Percentiles rank a stretch among this genome's conserved stretches.
Conservation (phyloP, 1,284 basidiomycete species). For the Puccinia triticina region DNA sequence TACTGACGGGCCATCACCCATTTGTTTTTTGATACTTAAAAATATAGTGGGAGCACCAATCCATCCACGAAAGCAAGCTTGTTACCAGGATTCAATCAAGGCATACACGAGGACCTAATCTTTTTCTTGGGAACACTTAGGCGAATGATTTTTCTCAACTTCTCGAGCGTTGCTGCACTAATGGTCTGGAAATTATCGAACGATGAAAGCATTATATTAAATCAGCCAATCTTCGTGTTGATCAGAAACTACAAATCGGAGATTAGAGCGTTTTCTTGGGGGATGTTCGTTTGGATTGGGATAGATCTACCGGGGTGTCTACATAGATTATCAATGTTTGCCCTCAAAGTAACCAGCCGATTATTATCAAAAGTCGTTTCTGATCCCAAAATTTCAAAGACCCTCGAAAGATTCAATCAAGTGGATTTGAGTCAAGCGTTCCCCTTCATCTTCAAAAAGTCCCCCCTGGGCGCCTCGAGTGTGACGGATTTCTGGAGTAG, state of each 20-base stretch:
- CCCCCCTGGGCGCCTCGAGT: neutral
- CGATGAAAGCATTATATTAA: neutral
- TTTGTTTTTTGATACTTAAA: neutral
- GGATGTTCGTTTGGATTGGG: constrained; percentile 8
- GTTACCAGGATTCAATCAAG: neutral
- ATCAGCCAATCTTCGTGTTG: neutral
- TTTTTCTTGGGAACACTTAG: neutral
- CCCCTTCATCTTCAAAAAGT: neutral
- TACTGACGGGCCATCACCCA: neutral
- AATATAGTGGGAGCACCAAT: constrained; percentile 5
- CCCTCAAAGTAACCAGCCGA: neutral
- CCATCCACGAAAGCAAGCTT: neutral
- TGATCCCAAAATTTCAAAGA: neutral
- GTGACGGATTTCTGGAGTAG: constrained; percentile 36
- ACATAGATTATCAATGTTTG: neutral
- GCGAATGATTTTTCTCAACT: neutral
- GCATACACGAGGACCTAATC: neutral
- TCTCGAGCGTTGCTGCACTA: neutral
- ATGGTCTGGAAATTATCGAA: neutral
- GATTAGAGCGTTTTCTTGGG: neutral
- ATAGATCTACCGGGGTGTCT: constrained; percentile 5
- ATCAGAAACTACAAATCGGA: neutral
- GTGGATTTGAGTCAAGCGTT: neutral
- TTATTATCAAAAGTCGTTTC: neutral
- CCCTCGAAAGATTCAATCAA: neutral